Evolutionary conservation across 768 basidiomycete species (phyloP), one percentile per base, ranked within the genome.

Genomic region (Sarcomyxa edulis): DNA sequence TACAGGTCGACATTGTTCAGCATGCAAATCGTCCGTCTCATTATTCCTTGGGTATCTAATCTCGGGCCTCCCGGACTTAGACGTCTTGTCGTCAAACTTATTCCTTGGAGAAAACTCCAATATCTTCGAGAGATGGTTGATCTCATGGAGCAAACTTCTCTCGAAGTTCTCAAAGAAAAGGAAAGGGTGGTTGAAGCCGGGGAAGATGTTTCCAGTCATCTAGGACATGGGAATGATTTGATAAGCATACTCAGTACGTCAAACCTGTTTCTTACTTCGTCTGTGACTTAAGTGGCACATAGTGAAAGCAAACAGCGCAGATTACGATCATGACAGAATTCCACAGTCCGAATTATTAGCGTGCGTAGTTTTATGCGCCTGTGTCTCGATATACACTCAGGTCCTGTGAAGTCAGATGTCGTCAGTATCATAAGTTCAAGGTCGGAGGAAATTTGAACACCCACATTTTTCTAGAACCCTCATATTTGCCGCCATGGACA

Each of bases 401-500:
- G 24, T 7, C 29, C 14, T 15, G 6, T 18, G 16, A 20, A 9
- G 8, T 22, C 18, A 39, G 26, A 31, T 29, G n/a, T 31, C 33
- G 22, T 28, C n/a, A 26, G 15, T 19, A 7, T 12, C 20, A 42
- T 14, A 29, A 41, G 14, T 19, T 40, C 18, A 43, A 35, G 18
- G 39, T 31, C 25, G 27, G 21, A 9, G 14, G 8, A 10, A 39
- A 20, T 10, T 7, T n/a, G 18, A 8, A 14, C n/a, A 4, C 34
- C 19, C 14, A 15, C 24, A 12, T 35, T 33, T 28, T 12, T 18
- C 1, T 20, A 68, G 65, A 11, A 54, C 61, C 0, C 47, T 72
- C 6, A 57, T 62, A 14, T 62, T 68, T 38, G 66, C 66, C 0
- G 68, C 59, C 0, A 64, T 60, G 40, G 70, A 72, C 40, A 71